Conservation (phyloP, 2,329 filamentous ascomycete species). For the Teratosphaeria epicoccoides region DNA sequence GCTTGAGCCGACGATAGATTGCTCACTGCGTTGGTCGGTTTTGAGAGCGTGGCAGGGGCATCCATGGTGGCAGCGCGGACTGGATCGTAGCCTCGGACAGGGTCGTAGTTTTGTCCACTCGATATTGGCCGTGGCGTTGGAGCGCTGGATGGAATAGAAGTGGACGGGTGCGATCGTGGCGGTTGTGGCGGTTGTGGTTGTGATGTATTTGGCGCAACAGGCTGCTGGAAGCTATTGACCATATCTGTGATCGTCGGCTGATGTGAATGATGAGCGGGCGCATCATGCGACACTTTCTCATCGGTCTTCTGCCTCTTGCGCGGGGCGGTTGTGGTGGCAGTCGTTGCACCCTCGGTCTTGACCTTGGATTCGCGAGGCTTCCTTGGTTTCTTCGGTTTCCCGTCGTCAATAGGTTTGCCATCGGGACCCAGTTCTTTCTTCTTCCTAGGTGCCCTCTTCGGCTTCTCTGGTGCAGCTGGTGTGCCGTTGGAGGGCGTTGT, state of each 20-base stretch:
- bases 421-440: conserved; percentile 28
- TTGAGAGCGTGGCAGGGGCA: conserved; percentile 11
- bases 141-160: conserved; percentile 26
- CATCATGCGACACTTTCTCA: conserved; percentile 20
- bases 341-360: conserved; percentile 29
- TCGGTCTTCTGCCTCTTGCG: conserved; percentile 41
- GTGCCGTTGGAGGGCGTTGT: not conserved
- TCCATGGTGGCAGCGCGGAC: conserved; percentile 52
- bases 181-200: conserved; percentile 17
- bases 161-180: conserved; percentile 13
- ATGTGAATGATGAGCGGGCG: conserved; percentile 16
- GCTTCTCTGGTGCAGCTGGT: conserved; percentile 24
- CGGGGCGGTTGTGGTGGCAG: conserved; percentile 21
- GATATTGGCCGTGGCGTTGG: conserved; percentile 40
- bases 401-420: conserved; percentile 27
- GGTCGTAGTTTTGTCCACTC: conserved; percentile 79
- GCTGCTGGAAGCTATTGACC: conserved; percentile 22
- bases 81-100: conserved; percentile 77
- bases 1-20: conserved; percentile 25
- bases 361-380: conserved; percentile 40
- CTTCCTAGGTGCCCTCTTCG: conserved; percentile 29
- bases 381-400: conserved; percentile 35
- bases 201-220: conserved; percentile 11
- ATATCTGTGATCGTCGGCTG: conserved; percentile 34
- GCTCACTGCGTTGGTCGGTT: conserved; percentile 12